Conservation (phyloP, 1,284 basidiomycete genomes). For the Moesziomyces sp. region DNA sequence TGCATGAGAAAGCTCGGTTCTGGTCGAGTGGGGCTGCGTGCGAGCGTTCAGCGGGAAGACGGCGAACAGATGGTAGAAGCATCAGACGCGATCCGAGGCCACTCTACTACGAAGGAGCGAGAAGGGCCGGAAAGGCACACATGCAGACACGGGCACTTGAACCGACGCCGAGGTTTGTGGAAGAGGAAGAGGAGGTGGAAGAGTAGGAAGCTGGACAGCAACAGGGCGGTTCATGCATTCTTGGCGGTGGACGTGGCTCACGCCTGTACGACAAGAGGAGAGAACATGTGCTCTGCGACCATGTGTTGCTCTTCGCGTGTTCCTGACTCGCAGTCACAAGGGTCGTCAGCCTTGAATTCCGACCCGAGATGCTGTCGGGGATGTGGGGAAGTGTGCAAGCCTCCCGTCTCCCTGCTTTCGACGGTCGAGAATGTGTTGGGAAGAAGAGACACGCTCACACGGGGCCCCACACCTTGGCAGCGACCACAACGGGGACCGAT, state of each 20-base stretch:
- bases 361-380: constrained; percentile 2
- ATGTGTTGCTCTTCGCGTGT: not conserved
- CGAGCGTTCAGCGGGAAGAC: no score
- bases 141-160: not conserved
- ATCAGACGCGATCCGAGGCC: not conserved
- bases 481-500: no score
- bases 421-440: not conserved
- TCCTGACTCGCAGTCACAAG: not conserved
- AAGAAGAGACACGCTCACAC: not conserved
- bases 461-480: not conserved
- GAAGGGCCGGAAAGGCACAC: not conserved
- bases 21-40: not conserved
- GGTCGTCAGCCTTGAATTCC: constrained; percentile 4
- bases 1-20: not conserved
- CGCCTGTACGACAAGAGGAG: not conserved
- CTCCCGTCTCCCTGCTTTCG: not conserved
- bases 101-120: not conserved
- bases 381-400: constrained; percentile 4
- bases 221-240: not conserved
- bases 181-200: not conserved
- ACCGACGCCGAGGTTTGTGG: not conserved
- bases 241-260: not conserved
- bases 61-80: not conserved
- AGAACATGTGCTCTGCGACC: not conserved
- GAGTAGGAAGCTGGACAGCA: not conserved